Conservation (phyloP, 805 yeast genomes). For the Suhomyces sp. region DNA sequence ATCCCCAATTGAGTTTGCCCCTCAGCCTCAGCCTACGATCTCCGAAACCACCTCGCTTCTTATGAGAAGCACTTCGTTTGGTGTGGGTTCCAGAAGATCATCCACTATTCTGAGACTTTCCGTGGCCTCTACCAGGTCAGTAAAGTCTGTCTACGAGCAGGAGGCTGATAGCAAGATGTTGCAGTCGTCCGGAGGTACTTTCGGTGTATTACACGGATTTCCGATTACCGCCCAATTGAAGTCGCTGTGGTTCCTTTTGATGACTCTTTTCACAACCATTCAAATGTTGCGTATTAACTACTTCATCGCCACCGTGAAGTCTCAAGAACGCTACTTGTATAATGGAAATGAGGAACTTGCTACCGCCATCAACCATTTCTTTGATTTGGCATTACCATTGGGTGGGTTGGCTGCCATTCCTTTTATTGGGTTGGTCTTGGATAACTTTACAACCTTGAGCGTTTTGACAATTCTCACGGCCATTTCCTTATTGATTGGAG, state of each 20-base stretch:
- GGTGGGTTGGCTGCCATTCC: constrained; percentile 90
- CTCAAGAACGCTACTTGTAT: constrained; percentile 77
- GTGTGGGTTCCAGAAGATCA: constrained; percentile 22
- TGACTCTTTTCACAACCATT: constrained; percentile 75
- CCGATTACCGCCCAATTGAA: constrained; percentile 47
- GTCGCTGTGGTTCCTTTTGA: constrained; percentile 73
- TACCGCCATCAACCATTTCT: constrained; percentile 53
- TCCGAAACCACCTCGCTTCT: constrained; percentile 40
- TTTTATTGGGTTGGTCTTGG: constrained; percentile 76
- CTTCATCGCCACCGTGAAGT: constrained; percentile 82
- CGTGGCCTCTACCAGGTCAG: constrained; percentile 30
- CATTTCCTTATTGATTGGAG: constrained; percentile 63
- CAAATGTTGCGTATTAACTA: constrained; percentile 92
- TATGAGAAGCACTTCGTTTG: constrained; percentile 30
- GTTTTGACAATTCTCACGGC: constrained; percentile 51
- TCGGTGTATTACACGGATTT: constrained; percentile 64
- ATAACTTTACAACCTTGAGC: constrained; percentile 62
- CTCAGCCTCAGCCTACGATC: constrained; percentile 31
- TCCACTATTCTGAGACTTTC: constrained; percentile 37
- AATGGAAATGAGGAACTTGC: constrained; percentile 45
- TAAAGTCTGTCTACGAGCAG: constrained; percentile 63
- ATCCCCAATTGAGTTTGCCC: constrained; percentile 10
- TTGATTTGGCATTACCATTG: constrained; percentile 81
- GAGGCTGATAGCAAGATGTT: constrained; percentile 57
- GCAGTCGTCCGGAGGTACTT: constrained; percentile 46